Base-by-base conservation (phyloP, 2,329 filamentous ascomycete species). In the Paecilomyces dactylethromorphus region DNA sequence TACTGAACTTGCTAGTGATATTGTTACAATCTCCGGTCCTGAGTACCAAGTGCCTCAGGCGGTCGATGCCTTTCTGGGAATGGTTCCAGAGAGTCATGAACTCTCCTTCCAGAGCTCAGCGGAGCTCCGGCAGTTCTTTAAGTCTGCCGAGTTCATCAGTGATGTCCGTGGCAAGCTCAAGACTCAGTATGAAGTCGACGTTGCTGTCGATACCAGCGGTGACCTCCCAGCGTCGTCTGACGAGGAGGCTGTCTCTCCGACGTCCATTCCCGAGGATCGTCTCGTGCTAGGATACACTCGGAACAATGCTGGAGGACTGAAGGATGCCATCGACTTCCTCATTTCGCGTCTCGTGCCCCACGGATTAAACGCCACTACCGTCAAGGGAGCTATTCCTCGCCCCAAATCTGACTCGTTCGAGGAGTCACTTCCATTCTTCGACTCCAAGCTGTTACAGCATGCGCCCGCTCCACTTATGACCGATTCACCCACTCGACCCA, bases 341-440 rank as follows among this genome's bases (percentile, higher is more conserved):
- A 89, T 94, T 66, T 87, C 90, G 51, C 87, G 92, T 62, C 85
- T 97, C 61, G 90, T 95, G 29, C 88, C 90, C 52, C 89, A 92
- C 53, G 90, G 90, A n/a, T 85, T 97, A n/a, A 91, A 97, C 68
- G 84, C 88, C 10, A 90, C 84, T 59, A 87, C 92, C 50, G 87
- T 97, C 69, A 95, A 95, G 74, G 94, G 94, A 56, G 88, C 91
- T n/a, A 94, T 97, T 64, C 92, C 93, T 21, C 89, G 94, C n/a
- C 94, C 94, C 63, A 97, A 97, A 79, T 97, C 94, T 0, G 94
- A 99, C 74, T 97, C 94, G 0, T 99, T 99, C 64, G 94, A 99
- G 73, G 93, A 99, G 68, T 96, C 93, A 7, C 82, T 97, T 56
- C 93, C 92, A 59, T 97, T 92, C 79, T 99, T 99, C 70, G 91